A percentile compares a stretch with the other conserved stretches of the same genome.
These are phyloP conservation scores for Neophaeococcomyces mojaviensis DNA, from an alignment of 2,329 filamentous ascomycete species.

Conservation along the genomic window DNA sequence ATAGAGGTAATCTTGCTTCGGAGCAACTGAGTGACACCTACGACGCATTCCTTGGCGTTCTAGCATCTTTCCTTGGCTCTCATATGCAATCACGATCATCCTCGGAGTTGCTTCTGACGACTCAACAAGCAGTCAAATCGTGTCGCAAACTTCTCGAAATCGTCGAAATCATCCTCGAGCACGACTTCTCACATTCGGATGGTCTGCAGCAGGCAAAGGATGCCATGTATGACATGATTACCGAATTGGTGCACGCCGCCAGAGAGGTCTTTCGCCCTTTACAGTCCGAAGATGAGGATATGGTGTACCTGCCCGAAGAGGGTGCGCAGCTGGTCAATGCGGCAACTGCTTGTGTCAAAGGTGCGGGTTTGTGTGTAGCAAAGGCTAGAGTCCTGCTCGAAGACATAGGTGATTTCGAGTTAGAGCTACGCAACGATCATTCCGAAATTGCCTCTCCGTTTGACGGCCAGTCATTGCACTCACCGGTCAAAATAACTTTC, in stretches of 20 bases:
- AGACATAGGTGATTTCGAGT: constrained; percentile 80
- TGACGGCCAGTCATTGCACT: background rate
- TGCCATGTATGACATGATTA: constrained; percentile 71
- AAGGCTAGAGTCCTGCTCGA: constrained; percentile 81
- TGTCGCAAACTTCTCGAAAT: constrained; percentile 72
- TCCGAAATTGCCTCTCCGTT: constrained; percentile 1
- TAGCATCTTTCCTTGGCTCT: constrained; percentile 89
- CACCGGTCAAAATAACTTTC: background rate
- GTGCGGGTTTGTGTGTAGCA: constrained; percentile 82
- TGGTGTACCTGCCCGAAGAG: constrained; percentile 73
- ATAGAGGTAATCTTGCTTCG: constrained; percentile 69
- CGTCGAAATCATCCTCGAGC: constrained; percentile 72
- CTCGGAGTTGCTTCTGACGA: constrained; percentile 71
- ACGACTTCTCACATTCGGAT: constrained; percentile 61
- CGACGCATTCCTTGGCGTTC: constrained; percentile 80
- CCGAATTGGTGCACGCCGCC: constrained; percentile 72
- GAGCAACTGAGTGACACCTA: constrained; percentile 72
- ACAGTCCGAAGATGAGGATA: constrained; percentile 61
- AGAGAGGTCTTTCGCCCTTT: constrained; percentile 67
- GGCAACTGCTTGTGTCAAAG: constrained; percentile 79
- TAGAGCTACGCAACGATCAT: constrained; percentile 8
- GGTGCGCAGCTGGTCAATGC: constrained; percentile 67
- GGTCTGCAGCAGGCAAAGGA: constrained; percentile 62
- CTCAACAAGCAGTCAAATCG: constrained; percentile 73
- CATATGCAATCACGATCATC: constrained; percentile 89